These are phyloP conservation scores for Corynespora cassiicola DNA, from an alignment of 2,329 filamentous ascomycete genomes.

Conservation along the genomic window DNA sequence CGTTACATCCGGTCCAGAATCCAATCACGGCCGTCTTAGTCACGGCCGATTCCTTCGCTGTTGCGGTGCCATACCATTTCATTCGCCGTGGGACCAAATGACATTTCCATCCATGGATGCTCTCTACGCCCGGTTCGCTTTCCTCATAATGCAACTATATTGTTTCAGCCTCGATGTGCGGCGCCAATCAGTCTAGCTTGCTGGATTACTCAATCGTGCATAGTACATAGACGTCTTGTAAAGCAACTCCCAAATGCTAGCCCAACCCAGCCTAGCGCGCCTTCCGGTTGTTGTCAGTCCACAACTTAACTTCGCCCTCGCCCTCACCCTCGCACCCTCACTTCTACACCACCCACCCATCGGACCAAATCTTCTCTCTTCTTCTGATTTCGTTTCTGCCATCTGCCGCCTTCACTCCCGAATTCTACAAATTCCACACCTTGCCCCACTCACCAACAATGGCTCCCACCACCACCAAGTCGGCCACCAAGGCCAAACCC, in stretches of 20 bases:
- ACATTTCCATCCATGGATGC: conserved; percentile 8
- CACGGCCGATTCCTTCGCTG: too few relatives aligned
- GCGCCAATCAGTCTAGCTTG: conserved; percentile 17
- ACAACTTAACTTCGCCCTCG: conserved; percentile 4
- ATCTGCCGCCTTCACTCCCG: too few relatives aligned
- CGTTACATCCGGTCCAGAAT: too few relatives aligned
- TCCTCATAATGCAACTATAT: conserved; percentile 6
- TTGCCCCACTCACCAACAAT: conserved; percentile 20
- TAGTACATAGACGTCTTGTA: conserved; percentile 4
- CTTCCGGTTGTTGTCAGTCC: conserved; percentile 9
- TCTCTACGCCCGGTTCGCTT: conserved; percentile 1
- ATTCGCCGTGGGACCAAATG: neutral
- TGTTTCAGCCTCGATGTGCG: conserved; percentile 26
- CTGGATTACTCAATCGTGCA: conserved; percentile 8
- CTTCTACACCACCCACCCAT: conserved; percentile 4
- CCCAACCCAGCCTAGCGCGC: conserved; percentile 8
- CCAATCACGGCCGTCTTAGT: too few relatives aligned
- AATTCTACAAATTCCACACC: conserved; percentile 2
- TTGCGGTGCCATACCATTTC: too few relatives aligned
- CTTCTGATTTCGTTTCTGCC: too few relatives aligned
- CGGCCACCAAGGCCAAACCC: conserved; percentile 28
- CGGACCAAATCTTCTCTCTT: conserved; percentile 6
- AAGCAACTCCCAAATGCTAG: conserved; percentile 1
- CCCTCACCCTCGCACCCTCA: neutral
- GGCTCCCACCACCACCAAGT: conserved; percentile 32